Evolutionary conservation across 805 yeast genomes (phyloP).

Genomic region (Pichia sporocuriosa): DNA sequence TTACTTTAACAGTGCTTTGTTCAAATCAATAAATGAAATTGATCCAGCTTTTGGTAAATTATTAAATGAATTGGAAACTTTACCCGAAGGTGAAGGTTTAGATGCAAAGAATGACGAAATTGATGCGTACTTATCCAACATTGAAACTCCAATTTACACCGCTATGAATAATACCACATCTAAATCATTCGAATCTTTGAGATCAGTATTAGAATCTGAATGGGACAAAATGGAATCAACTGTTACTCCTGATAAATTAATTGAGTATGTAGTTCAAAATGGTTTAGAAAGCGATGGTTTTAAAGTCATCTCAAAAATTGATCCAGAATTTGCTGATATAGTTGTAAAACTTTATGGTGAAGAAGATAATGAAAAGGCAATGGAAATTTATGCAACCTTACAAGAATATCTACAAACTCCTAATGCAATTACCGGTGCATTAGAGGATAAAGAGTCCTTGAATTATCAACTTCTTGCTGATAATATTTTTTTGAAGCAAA

Average conservation of each 20-base stretch:
- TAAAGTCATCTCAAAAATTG: conserved; percentile 18
- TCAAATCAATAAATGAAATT: conserved; percentile 14
- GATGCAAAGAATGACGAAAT: conserved; percentile 18
- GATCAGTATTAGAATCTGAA: conserved; percentile 16
- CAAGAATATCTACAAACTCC: conserved; percentile 17
- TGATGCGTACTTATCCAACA: conserved; percentile 15
- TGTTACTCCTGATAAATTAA: conserved; percentile 20
- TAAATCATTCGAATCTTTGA: conserved; percentile 13
- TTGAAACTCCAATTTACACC: conserved; percentile 15
- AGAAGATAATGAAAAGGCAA: conserved; percentile 14
- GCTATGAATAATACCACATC: conserved; percentile 22
- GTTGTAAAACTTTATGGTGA: conserved; percentile 10
- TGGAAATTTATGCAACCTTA: conserved; percentile 15
- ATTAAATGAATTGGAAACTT: conserved; percentile 19
- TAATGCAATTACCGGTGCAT: conserved; percentile 19
- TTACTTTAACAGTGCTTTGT: conserved; percentile 17
- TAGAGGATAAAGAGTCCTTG: conserved; percentile 20
- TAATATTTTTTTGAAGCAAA: conserved; percentile 3
- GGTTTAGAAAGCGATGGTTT: conserved; percentile 24
- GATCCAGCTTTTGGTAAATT: conserved; percentile 21
- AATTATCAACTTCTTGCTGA: conserved; percentile 18
- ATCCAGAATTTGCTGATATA: conserved; percentile 18
- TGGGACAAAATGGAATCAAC: conserved; percentile 17
- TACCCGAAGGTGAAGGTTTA: conserved; percentile 20
- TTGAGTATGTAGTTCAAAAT: conserved; percentile 18